Conservation (phyloP, 164 flowering plant genomes). For the Liquidambar formosana region DNA sequence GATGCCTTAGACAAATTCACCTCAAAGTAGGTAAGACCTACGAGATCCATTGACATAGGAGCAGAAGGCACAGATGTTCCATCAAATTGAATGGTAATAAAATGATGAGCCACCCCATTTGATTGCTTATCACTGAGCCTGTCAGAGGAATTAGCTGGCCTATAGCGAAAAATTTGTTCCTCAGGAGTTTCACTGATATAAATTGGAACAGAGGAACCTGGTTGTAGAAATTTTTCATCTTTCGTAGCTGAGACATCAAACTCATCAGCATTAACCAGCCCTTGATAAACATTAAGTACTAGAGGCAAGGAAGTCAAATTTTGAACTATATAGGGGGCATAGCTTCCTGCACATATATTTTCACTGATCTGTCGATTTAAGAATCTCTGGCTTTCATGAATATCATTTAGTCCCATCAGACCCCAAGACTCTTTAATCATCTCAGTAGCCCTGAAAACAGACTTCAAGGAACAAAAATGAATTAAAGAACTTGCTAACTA, state of each 20-base stretch:
- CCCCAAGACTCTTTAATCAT: conserved; percentile 64
- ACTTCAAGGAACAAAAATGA: conserved; percentile 36
- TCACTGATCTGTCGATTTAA: conserved; percentile 31
- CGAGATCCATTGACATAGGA: conserved; percentile 95
- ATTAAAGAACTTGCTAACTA: background rate
- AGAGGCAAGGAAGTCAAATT: conserved; percentile 89
- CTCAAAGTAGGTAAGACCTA: conserved; percentile 84
- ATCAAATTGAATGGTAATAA: conserved; percentile 72
- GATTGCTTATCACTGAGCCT: conserved; percentile 60
- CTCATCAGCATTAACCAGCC: conserved; percentile 28
- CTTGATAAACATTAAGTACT: conserved; percentile 48
- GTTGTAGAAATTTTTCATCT: conserved; percentile 44
- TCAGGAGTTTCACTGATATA: conserved; percentile 65
- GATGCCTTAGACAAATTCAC: conserved; percentile 73
- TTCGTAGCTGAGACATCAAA: conserved; percentile 30
- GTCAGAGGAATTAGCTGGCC: conserved; percentile 61
- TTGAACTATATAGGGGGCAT: conserved; percentile 82
- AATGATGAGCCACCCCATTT: conserved; percentile 58
- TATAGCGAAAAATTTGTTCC: conserved; percentile 48
- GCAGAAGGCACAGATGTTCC: conserved; percentile 71
- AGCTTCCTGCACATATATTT: conserved; percentile 41
- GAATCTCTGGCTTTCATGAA: conserved; percentile 27
- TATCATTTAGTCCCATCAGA: conserved; percentile 25
- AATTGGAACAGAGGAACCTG: conserved; percentile 73
- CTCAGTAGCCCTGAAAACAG: conserved; percentile 59